Base-by-base conservation (phyloP, 371 early-diverging fungal species). In the Mortierella sp. region DNA sequence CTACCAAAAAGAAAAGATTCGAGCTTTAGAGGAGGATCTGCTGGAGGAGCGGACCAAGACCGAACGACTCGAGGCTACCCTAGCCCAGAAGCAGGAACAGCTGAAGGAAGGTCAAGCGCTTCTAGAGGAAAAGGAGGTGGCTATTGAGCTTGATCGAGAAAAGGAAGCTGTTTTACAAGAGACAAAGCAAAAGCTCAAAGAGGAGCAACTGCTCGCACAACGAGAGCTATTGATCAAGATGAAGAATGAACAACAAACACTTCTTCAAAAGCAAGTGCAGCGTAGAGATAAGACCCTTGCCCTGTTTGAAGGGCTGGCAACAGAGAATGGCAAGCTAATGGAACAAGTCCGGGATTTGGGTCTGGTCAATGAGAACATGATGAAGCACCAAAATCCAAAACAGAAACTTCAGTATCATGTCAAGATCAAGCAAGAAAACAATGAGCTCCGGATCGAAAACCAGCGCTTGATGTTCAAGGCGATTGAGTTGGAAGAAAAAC, bases 371-470 rank as follows among this genome's bases (percentile, higher is more conserved):
- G 80, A 72, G 60, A 69, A 61, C 28, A 79, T 79, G 60, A 72
- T 84, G 74, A 74, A 84, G 67, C 84, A 84, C 57, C 73, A 83
- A 62, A 84, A 84, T 43, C 66, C 68, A 25, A 82, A 75, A 47
- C 84, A 84, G 47, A 84, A 84, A 56, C 79, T 84, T 0, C 84
- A 84, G 66, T 84, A 84, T 26, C 84, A 84, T 48, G 79, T 84
- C 59, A 80, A 84, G 82, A 84, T 84, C 60, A 84, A 84, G 60
- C 81, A 84, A 62, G 84, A 83, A 59, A 83, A 83, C 64, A 83
- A 83, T 37, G 80, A 80, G 25, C 80, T 83, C 47, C 71, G 82
- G 57, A 74, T 75, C 18, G 80, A 79, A 74, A 79, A 79, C 57
- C 80, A 79, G 53, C 70, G 80, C 1, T 64, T 79, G 19, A 79